Evolutionary conservation across 106 monocot genomes (phyloP).

Genomic region (Narthecium ossifragum): DNA sequence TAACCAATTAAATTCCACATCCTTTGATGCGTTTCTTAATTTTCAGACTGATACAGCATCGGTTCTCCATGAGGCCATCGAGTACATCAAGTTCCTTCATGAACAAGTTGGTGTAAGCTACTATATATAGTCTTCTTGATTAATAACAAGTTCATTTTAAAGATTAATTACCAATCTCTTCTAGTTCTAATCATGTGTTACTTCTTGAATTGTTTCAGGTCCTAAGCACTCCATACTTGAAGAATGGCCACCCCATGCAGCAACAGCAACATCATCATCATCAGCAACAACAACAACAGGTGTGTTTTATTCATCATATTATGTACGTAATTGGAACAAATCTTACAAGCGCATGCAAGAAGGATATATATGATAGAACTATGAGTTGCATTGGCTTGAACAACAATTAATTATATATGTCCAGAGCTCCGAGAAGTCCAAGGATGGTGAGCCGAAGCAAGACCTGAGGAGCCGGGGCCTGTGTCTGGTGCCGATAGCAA

Average conservation of each 20-base stretch:
- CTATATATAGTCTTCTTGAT: neutral
- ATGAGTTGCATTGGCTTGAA: neutral
- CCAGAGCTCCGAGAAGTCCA: slow-evolving; percentile 24
- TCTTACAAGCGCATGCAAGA: neutral
- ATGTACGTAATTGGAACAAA: neutral
- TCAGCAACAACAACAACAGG: neutral
- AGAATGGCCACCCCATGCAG: slow-evolving; percentile 20
- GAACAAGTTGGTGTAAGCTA: slow-evolving; percentile 71
- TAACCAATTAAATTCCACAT: no score
- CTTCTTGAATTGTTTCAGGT: slow-evolving; percentile 6
- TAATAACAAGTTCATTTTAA: no score
- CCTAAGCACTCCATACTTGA: slow-evolving; percentile 26
- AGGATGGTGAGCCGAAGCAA: slow-evolving; percentile 29
- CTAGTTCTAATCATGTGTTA: neutral
- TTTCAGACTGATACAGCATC: slow-evolving; percentile 85
- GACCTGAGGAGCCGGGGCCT: slow-evolving; percentile 76
- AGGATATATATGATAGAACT: no score
- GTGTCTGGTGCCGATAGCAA: slow-evolving; percentile 59
- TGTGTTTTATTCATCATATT: neutral
- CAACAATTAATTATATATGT: neutral
- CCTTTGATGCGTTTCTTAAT: no score
- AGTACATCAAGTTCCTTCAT: slow-evolving; percentile 90
- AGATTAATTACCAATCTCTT: neutral
- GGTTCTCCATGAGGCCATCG: slow-evolving; percentile 75
- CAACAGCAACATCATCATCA: slow-evolving; percentile 9